These are phyloP conservation scores for Allium fistulosum DNA, from an alignment of 106 monocot species.

Conservation along the genomic window DNA sequence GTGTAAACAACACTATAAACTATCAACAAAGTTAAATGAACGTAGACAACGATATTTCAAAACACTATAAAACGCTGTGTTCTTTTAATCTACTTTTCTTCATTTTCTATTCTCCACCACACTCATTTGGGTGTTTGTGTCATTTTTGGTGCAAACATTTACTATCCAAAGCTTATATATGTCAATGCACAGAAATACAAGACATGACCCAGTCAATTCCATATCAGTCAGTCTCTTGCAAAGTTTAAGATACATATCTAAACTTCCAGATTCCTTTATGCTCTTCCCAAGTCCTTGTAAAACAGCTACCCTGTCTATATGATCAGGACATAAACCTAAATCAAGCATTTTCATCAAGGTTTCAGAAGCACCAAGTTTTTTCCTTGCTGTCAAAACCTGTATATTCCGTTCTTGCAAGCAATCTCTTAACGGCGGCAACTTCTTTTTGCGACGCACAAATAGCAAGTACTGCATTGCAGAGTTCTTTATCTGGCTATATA, in stretches of 20 bases:
- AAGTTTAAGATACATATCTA: slow-evolving; percentile 64
- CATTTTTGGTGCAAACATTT: no score
- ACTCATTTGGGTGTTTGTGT: no score
- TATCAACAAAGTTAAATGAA: no score
- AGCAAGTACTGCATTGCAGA: no score
- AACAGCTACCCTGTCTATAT: slow-evolving; percentile 74
- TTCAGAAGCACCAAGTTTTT: slow-evolving; percentile 73
- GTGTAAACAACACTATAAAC: no score
- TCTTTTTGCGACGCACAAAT: slow-evolving; percentile 94
- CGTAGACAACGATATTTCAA: no score
- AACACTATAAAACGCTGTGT: no score
- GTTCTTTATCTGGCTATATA: no score
- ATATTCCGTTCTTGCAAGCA: slow-evolving; percentile 49
- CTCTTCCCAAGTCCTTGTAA: slow-evolving; percentile 70
- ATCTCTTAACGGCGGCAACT: slow-evolving; percentile 40
- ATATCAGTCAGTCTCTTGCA: slow-evolving; percentile 66
- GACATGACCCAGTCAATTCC: slow-evolving; percentile 72
- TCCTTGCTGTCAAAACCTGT: slow-evolving; percentile 36
- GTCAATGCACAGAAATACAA: slow-evolving; percentile 67
- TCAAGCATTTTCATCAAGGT: slow-evolving; percentile 64
- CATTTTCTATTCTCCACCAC: no score
- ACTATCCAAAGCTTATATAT: slow-evolving; percentile 73
- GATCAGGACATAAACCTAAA: slow-evolving; percentile 61
- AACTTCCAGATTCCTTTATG: slow-evolving; percentile 54
- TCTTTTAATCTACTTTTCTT: no score